A percentile compares a stretch with the other conserved stretches of the same genome.
phyloP scores from a whole-genome alignment of 768 basidiomycete genomes.

The Lentinula boryana region DNA sequence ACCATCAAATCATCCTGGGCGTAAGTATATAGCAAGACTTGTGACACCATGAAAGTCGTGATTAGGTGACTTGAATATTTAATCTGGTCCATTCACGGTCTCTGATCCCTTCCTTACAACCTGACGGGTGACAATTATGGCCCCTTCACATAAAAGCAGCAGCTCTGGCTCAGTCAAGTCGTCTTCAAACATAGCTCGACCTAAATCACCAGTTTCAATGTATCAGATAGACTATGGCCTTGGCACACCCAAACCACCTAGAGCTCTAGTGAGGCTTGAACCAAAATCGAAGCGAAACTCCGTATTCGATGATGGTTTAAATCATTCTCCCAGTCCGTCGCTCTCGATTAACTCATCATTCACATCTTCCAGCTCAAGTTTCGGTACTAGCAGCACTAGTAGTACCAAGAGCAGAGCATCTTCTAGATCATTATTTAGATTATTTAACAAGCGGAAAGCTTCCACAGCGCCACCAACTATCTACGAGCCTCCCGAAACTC shows the following conservation, averaged over 20 bases:
- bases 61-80: background rate
- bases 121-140: background rate
- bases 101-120: background rate
- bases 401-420: background rate
- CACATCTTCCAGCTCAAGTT: background rate
- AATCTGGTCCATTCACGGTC: background rate
- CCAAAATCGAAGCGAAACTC: background rate
- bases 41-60: background rate
- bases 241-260: background rate
- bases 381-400: background rate
- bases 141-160: background rate
- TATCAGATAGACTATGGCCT: background rate
- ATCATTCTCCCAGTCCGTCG: background rate
- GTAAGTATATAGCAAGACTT: background rate
- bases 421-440: background rate
- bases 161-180: background rate
- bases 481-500: background rate
- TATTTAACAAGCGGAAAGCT: background rate
- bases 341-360: background rate
- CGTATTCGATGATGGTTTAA: background rate
- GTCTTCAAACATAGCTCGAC: background rate
- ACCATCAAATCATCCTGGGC: background rate
- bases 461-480: background rate
- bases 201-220: conserved; percentile 4
- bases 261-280: background rate